Conservation (phyloP, 805 yeast genomes). For the Kluyveromyces dobzhanskii region DNA sequence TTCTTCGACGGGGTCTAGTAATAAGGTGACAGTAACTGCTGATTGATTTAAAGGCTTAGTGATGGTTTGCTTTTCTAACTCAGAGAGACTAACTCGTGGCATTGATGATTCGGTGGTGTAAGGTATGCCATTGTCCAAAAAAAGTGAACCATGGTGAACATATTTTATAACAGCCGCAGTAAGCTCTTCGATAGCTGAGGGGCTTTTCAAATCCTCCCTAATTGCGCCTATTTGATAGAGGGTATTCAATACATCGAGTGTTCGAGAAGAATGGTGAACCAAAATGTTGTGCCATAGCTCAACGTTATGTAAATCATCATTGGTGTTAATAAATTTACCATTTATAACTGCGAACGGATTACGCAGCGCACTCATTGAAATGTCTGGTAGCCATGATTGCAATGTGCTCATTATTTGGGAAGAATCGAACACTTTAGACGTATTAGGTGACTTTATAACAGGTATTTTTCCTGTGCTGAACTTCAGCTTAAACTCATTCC, state of each 20-base stretch:
- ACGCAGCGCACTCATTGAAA: constrained; percentile 16
- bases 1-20: constrained; percentile 69
- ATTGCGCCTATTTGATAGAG: constrained; percentile 17
- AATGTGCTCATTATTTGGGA: constrained; percentile 3
- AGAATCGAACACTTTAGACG: not conserved
- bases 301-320: not conserved
- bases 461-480: constrained; percentile 22
- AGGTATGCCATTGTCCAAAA: constrained; percentile 30
- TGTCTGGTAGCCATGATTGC: constrained; percentile 21
- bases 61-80: constrained; percentile 13
- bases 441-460: constrained; percentile 9
- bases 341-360: constrained; percentile 39
- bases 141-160: constrained; percentile 29
- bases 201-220: constrained; percentile 12
- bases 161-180: constrained; percentile 37
- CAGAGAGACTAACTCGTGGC: constrained; percentile 40
- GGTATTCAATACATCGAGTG: constrained; percentile 31
- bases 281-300: constrained; percentile 21
- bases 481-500: constrained; percentile 13
- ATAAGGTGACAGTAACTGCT: constrained; percentile 45
- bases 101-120: constrained; percentile 34
- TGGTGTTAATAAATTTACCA: constrained; percentile 36
- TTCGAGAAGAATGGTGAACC: constrained; percentile 39
- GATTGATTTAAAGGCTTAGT: constrained; percentile 23
- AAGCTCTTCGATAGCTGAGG: constrained; percentile 42